Evolutionary conservation across 106 monocot genomes (phyloP), one percentile per base, ranked within the genome.

Genomic region (Acanthochlamys bracteata): DNA sequence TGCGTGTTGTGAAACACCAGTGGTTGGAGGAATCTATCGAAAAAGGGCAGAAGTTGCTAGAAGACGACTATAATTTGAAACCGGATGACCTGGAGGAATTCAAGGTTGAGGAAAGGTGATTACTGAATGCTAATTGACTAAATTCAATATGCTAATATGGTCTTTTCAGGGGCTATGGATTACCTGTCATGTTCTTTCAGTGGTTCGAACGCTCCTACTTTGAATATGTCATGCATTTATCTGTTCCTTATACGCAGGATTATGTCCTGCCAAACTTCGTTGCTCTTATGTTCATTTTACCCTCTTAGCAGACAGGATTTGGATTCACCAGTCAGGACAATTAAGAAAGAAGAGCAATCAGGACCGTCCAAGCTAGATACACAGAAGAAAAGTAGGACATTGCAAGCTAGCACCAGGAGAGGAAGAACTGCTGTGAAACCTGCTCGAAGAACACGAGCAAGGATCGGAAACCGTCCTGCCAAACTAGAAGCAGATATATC

Each of bases 21-120:
- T 98, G 96, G 96, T 21, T 98, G 66, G 91, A 98, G 65, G 85
- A 98, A 73, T 91, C 96, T 55, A 24, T 88, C 41, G 67, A 66
- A 8, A 80, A 55, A 22, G 73, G 68, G 57, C 72, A 55, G 55
- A 98, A 71, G 67, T 74, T 91, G 41, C 55, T 46, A 14, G 96
- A 98, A 75, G 78, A 68, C 55, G 27, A 77, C 17, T 98, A 88
- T 71, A 79, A 73, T 70, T 63, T 98, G 69, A 91, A 78, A 66
- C 96, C 96, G 17, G 74, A 72, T 67, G 74, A 71, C 19, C 68
- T 88, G 23, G 79, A 86, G 65, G 85, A 80, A 57, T 41, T 79
- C 19, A 42, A 75, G 55, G 23, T 63, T 51, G 83, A 83, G 57
- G 65, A 68, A 57, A 75, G 85, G 93, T 85, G 79, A 68, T 41